These are phyloP conservation scores for Saturnispora serradocipensis DNA, from an alignment of 805 yeast species.

Conservation along the genomic window DNA sequence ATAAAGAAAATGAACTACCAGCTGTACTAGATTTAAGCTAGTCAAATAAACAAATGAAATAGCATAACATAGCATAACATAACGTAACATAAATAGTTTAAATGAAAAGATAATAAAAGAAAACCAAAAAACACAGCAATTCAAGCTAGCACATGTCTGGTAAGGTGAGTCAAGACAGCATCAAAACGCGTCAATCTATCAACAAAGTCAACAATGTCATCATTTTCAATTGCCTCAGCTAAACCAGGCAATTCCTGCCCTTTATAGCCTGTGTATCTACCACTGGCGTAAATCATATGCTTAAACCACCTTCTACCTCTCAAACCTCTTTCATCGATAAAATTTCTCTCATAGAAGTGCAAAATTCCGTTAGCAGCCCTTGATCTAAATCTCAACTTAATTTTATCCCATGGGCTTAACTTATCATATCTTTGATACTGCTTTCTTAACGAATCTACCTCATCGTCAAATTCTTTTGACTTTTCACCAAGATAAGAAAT, in stretches of 20 bases:
- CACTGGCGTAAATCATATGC: constrained; percentile 52
- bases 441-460: constrained; percentile 16
- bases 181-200: constrained; percentile 16
- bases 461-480: constrained; percentile 22
- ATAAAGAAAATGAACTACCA: neutral
- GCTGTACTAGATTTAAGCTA: neutral
- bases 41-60: neutral
- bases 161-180: constrained; percentile 6
- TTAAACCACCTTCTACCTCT: constrained; percentile 47
- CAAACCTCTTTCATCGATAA: constrained; percentile 40
- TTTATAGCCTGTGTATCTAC: constrained; percentile 52
- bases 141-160: neutral
- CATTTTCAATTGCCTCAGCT: constrained; percentile 44
- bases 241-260: constrained; percentile 50
- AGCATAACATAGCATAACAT: neutral
- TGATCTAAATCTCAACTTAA: constrained; percentile 21
- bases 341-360: constrained; percentile 35
- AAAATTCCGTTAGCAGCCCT: constrained; percentile 31
- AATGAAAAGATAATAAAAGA: neutral
- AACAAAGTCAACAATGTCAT: constrained; percentile 28
- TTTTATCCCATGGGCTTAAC: constrained; percentile 20
- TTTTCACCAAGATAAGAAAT: constrained; percentile 19
- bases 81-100: neutral
- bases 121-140: neutral
- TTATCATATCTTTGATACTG: constrained; percentile 18